Evolutionary conservation across 805 yeast species (phyloP), one percentile per base, ranked within the genome.

Genomic region (Kazachstania psychrophila): DNA sequence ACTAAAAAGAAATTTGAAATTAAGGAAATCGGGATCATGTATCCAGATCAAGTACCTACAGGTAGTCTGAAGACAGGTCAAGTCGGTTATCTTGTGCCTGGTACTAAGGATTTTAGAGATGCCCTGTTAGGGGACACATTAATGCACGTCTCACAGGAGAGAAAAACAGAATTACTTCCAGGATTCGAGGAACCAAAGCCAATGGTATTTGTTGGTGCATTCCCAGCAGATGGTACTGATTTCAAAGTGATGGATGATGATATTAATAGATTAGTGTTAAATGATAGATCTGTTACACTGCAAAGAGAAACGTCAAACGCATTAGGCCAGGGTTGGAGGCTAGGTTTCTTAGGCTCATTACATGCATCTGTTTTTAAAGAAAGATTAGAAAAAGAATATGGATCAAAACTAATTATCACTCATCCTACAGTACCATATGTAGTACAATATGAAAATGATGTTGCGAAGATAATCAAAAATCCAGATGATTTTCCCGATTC

Each of bases 141-240:
- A 44, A 74, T 75, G 70, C 75, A 72, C 39, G 63, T 65, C 10
- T 81, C 80, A 4, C 54, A 60, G 16, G 69, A 68, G 23, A 33
- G 42, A n/a, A 69, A 68, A 28, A 77, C 82, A 2, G 84, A 78
- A 44, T 79, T 96, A 1, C 66, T 89, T 18, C 95, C 94, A 1
- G 97, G 97, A 1, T 92, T 89, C 58, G 96, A 88, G 60, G 96
- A 86, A 50, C 88, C 94, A 1, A 88, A 92, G 58, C 96, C 97
- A 1, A 92, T 92, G 97, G 97, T 89, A 7, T 92, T 89, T 57
- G 94, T 89, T 33, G 97, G 97, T 11, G 98, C 97, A 0, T 89
- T 86, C 49, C 97, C 98, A 0, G 92, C 96, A 0, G 95, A 89
- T 51, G 95, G 95, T 4, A 72, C 80, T 0, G 95, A 89, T 50